These are phyloP conservation scores for Aspergillus tanneri DNA, from an alignment of 2,329 filamentous ascomycete species.

Conservation along the genomic window DNA sequence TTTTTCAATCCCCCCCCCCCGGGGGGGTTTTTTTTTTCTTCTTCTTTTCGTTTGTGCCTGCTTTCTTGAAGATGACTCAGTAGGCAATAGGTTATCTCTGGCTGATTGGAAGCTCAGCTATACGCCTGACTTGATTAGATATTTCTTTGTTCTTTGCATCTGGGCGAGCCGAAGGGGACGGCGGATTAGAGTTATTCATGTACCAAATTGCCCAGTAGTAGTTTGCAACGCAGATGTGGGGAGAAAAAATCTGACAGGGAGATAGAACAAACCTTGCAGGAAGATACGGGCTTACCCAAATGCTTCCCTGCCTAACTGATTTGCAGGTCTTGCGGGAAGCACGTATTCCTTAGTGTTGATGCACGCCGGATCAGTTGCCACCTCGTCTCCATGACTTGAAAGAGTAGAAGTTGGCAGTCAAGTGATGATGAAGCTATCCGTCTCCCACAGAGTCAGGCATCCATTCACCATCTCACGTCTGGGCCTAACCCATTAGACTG, in stretches of 20 bases:
- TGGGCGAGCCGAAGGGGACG: neutral
- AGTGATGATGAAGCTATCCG: constrained; percentile 5
- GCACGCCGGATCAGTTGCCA: constrained; percentile 3
- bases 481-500: constrained; percentile 12
- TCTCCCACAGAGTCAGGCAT: constrained; percentile 12
- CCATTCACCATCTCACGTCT: constrained; percentile 5
- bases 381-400: neutral
- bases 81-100: neutral
- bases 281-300: too few relatives aligned
- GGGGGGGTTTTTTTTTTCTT: too few relatives aligned
- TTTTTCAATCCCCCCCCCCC: too few relatives aligned
- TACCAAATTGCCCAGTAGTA: neutral
- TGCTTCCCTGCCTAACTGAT: too few relatives aligned
- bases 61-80: too few relatives aligned
- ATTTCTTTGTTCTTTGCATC: neutral
- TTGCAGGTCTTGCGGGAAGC: too few relatives aligned
- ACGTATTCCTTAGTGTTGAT: too few relatives aligned
- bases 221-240: neutral
- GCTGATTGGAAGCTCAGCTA: neutral
- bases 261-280: neutral
- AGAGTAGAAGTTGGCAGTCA: neutral
- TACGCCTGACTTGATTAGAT: neutral
- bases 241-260: neutral
- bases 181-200: neutral
- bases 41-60: too few relatives aligned